These are phyloP conservation scores for Petunia secreta DNA, from an alignment of 257 asterid genomes.

Conservation along the genomic window DNA sequence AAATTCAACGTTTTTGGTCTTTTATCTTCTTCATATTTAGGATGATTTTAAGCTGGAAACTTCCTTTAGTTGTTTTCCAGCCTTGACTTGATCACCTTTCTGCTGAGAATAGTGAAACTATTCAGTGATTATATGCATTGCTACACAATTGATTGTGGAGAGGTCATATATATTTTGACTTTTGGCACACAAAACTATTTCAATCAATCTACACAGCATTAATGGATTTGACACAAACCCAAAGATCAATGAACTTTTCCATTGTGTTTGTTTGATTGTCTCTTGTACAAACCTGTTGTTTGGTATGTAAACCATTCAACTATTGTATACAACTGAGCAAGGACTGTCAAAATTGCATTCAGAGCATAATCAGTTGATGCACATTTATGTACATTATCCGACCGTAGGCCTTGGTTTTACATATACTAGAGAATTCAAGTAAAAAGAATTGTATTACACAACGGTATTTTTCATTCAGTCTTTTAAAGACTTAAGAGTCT, in stretches of 20 bases:
- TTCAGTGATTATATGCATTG: background rate
- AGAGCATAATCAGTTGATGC: background rate
- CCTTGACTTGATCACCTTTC: slow-evolving; percentile 10
- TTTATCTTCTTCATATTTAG: background rate
- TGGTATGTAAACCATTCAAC: slow-evolving; percentile 3
- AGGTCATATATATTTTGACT: background rate
- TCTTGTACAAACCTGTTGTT: background rate
- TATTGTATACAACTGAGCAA: background rate
- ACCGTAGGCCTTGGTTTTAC: background rate
- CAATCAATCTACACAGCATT: background rate
- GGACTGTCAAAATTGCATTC: background rate
- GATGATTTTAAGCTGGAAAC: background rate
- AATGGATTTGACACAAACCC: background rate
- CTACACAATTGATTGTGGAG: background rate
- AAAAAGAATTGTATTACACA: background rate
- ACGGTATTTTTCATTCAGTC: background rate
- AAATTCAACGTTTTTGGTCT: background rate
- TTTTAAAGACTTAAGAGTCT: slow-evolving; percentile 9
- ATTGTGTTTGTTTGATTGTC: background rate
- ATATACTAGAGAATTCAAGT: background rate
- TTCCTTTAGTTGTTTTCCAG: slow-evolving; percentile 12
- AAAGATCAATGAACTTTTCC: slow-evolving; percentile 14
- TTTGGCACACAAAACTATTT: background rate
- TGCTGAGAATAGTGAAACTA: background rate
- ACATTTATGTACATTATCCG: background rate